Base-by-base conservation (phyloP, 345 rosid genomes). In the Hibiscus tridactylites region DNA sequence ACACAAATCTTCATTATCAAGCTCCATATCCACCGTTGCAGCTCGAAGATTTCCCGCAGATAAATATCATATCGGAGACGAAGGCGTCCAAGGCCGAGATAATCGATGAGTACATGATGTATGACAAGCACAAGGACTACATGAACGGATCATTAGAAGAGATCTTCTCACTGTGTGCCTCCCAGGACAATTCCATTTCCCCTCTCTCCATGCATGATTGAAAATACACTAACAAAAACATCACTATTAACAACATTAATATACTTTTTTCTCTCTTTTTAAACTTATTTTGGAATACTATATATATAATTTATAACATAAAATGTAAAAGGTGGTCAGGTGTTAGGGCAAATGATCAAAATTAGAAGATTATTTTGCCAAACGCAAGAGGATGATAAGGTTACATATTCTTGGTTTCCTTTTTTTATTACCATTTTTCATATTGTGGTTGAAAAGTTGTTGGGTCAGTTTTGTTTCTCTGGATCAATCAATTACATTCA, bases 11-110 rank as follows among this genome's bases (percentile, higher is more conserved):
- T 67, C 73, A 80, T 9, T 77, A 80, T 70, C 87, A 80, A 75
- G 26, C 61, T 47, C 83, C 87, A 24, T 80, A 78, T 61, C 86
- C 89, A 9, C 80, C 87, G 13, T 60, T 82, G 31, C 83, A 84
- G 50, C 52, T 86, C 15, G 87, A 86, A 69, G 89, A 83, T 74
- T 86, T 86, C 71, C 87, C 89, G 0, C 83, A 77, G 61, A 82
- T 86, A 69, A 80, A 82, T 39, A 77, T 79, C 39, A 75, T 77
- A 26, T 42, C 79, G 9, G 82, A 70, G 70, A 63, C 65, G 8
- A 71, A 67, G 74, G 11, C 76, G 9, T 33, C 78, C 6, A 76
- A 82, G 71, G 61, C 78, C 9, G 77, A 76, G 70, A 67, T 21
- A n/a, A 67, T 73, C 4, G 80, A 80, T 3, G 88, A 79, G 1